These are phyloP conservation scores for Globisporangium viniferum DNA, from an alignment of 352 stramenopile genomes.

Conservation along the genomic window DNA sequence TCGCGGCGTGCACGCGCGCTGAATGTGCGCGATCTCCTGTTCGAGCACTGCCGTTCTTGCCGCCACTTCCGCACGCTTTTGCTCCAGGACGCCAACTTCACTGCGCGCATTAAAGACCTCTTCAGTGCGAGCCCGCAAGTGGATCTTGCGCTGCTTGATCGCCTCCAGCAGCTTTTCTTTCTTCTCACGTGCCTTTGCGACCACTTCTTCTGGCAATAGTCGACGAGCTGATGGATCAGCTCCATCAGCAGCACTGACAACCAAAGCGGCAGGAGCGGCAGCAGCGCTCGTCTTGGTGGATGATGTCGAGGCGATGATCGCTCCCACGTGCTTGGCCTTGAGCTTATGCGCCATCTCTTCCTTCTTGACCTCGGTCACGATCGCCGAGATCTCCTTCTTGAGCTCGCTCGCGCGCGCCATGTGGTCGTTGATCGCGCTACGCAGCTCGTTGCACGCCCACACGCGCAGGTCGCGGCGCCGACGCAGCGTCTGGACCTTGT, in stretches of 20 bases:
- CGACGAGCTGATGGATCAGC: not conserved
- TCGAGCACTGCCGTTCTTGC: conserved; percentile 27
- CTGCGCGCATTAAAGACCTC: conserved; percentile 64
- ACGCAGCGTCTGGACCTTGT: conserved; percentile 35
- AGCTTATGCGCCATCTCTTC: conserved; percentile 53
- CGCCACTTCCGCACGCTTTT: conserved; percentile 20
- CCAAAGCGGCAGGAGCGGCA: not conserved
- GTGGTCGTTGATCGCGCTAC: conserved; percentile 48
- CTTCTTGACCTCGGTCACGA: conserved; percentile 45
- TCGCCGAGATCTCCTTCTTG: conserved; percentile 49
- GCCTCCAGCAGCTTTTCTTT: conserved; percentile 18
- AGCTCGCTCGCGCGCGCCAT: conserved; percentile 51
- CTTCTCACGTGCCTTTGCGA: conserved; percentile 9
- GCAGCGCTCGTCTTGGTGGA: not conserved
- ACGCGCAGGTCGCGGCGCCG: conserved; percentile 43
- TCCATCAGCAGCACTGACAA: not conserved
- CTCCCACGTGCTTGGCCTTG: conserved; percentile 49
- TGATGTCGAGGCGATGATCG: conserved; percentile 4
- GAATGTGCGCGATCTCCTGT: conserved; percentile 36
- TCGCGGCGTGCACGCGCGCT: conserved; percentile 59
- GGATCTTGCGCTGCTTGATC: conserved; percentile 28
- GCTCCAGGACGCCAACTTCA: conserved; percentile 31
- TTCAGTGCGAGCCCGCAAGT: conserved; percentile 42
- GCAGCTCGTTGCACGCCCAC: conserved; percentile 59
- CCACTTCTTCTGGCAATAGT: not conserved